These are phyloP conservation scores for Thozetella sp. DNA, from an alignment of 495 filamentous ascomycete species.

Conservation along the genomic window DNA sequence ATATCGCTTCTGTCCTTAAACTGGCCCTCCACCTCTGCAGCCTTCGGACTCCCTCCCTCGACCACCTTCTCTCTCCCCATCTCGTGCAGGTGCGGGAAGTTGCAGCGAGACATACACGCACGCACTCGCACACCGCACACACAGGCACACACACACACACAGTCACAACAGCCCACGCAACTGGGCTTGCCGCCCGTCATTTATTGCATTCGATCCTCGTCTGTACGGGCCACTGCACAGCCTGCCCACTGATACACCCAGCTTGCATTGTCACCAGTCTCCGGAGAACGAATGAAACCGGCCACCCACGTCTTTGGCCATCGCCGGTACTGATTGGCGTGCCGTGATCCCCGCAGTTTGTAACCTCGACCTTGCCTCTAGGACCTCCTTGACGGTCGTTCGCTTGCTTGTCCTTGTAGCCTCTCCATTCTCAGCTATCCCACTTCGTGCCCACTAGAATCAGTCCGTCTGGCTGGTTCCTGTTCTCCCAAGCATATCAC, in stretches of 20 bases:
- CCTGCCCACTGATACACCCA: not conserved
- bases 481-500: not conserved
- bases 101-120: conserved; percentile 1
- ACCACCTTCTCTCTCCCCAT: not conserved
- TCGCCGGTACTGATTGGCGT: not conserved
- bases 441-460: not conserved
- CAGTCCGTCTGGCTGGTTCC: not conserved
- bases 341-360: not conserved
- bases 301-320: not conserved
- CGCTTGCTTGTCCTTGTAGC: not conserved
- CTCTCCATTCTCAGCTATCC: conserved; percentile 1
- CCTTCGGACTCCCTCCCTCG: not conserved
- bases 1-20: not conserved
- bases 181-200: not conserved
- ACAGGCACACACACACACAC: no score
- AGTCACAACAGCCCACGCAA: not conserved
- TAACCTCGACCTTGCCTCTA: not conserved
- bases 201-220: not conserved
- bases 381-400: not conserved
- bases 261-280: not conserved
- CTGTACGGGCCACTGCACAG: not conserved
- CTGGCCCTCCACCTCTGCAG: not conserved
- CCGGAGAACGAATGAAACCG: not conserved
- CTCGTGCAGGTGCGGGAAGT: not conserved
- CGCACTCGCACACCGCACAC: no score